Evolutionary conservation across 1,284 basidiomycete species (phyloP).

Genomic region (Leucoagaricus sp.): DNA sequence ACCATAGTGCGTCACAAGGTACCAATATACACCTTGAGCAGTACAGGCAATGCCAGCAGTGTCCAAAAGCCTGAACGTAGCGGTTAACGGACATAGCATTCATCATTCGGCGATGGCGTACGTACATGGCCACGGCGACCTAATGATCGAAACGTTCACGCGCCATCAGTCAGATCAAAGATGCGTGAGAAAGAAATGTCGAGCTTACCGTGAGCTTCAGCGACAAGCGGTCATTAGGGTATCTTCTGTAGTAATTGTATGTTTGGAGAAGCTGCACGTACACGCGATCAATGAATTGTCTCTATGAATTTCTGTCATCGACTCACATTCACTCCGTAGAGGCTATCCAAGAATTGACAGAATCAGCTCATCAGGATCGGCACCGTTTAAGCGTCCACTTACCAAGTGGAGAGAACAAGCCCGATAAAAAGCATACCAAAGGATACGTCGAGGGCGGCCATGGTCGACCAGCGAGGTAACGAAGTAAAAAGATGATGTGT

Average conservation of each 20-base stretch:
- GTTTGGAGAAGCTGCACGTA: background rate
- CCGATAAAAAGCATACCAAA: background rate
- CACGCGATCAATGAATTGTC: background rate
- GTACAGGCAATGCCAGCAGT: background rate
- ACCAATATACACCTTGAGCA: slow-evolving; percentile 1
- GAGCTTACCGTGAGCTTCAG: background rate
- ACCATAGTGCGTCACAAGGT: slow-evolving; percentile 1
- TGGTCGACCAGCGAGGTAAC: too few species aligned
- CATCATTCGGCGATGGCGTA: background rate
- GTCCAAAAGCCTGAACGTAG: background rate
- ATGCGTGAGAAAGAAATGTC: background rate
- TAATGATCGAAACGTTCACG: background rate
- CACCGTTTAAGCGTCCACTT: background rate
- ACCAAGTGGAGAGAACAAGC: background rate
- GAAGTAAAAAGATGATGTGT: too few species aligned
- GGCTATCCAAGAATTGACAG: background rate
- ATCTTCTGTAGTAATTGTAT: background rate
- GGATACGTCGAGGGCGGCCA: background rate
- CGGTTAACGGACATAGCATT: background rate
- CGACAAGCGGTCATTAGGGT: background rate
- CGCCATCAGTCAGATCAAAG: background rate
- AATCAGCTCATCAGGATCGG: background rate
- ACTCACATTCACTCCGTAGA: background rate
- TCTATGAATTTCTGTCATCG: background rate
- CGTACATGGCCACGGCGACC: background rate